These are phyloP conservation scores for Dothideomycetes sp. DNA, from an alignment of 2,329 filamentous ascomycete species.

Conservation along the genomic window DNA sequence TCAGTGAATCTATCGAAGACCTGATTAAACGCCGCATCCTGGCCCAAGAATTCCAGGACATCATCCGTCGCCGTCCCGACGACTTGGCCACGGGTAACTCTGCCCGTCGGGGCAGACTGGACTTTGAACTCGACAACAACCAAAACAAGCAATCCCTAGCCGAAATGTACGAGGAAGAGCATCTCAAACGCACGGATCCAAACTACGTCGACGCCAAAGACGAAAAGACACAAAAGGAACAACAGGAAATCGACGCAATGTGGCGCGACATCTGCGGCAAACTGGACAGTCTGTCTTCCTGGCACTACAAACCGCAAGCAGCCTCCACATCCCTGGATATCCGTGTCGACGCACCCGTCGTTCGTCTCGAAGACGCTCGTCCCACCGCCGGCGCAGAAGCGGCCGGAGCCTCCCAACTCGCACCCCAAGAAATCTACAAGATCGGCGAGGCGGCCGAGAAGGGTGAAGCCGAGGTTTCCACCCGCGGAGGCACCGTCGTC, in stretches of 20 bases:
- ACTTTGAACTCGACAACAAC: slow-evolving; percentile 70
- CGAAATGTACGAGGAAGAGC: slow-evolving; percentile 90
- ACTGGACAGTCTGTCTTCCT: slow-evolving; percentile 82
- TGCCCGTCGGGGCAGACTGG: slow-evolving; percentile 55
- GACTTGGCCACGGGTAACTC: slow-evolving; percentile 52
- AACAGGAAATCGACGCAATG: slow-evolving; percentile 69
- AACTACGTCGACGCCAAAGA: slow-evolving; percentile 73
- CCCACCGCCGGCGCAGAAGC: slow-evolving; percentile 72
- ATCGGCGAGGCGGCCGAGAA: slow-evolving; percentile 54
- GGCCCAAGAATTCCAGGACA: slow-evolving; percentile 83
- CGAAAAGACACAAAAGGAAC: slow-evolving; percentile 66
- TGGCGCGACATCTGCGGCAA: slow-evolving; percentile 75
- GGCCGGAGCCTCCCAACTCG: slow-evolving; percentile 61
- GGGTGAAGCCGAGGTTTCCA: slow-evolving; percentile 60
- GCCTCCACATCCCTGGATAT: slow-evolving; percentile 74
- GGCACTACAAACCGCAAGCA: slow-evolving; percentile 90
- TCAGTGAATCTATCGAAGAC: slow-evolving; percentile 84
- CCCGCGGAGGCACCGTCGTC: slow-evolving; percentile 57
- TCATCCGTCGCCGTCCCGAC: slow-evolving; percentile 71
- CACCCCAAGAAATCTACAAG: slow-evolving; percentile 89
- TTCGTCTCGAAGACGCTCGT: slow-evolving; percentile 91
- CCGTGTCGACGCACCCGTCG: slow-evolving; percentile 80
- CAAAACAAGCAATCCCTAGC: slow-evolving; percentile 83
- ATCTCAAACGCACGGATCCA: slow-evolving; percentile 65
- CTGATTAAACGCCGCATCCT: slow-evolving; percentile 91